These are phyloP conservation scores for Selaginella moellendorffii DNA, from an alignment of 75 land plant genomes.

Conservation along the genomic window DNA sequence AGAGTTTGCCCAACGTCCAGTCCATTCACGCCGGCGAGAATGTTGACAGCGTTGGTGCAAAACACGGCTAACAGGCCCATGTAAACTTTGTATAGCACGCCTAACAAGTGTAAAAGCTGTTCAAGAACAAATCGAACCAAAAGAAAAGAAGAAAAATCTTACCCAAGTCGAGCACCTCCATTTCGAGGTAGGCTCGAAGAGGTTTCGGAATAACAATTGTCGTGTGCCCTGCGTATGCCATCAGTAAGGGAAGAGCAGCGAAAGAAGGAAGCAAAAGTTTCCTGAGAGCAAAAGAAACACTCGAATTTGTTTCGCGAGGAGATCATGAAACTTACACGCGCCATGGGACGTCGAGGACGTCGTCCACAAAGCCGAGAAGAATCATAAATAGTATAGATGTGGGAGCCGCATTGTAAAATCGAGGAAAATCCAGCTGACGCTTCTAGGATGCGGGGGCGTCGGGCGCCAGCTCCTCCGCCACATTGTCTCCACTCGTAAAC, in stretches of 20 bases:
- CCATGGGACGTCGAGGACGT: conserved; percentile 95
- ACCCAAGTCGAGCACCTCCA: conserved; percentile 57
- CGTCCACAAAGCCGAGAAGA: conserved; percentile 88
- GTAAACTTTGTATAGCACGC: conserved; percentile 78
- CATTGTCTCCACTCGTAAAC: no score
- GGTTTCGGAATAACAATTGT: conserved; percentile 87
- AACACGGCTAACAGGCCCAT: conserved; percentile 88
- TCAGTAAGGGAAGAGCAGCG: conserved; percentile 87
- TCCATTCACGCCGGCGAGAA: conserved; percentile 94
- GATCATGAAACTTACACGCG: conserved; percentile 55
- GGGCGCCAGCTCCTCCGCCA: no score
- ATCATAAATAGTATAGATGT: conserved; percentile 87
- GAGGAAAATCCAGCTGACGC: no score
- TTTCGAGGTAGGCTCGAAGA: conserved; percentile 51
- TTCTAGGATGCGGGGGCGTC: no score
- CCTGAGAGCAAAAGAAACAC: conserved; percentile 33
- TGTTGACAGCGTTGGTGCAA: conserved; percentile 89
- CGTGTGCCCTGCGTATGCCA: conserved; percentile 97
- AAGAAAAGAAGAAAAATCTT: not conserved
- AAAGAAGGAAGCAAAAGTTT: conserved; percentile 76
- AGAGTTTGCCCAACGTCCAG: conserved; percentile 94
- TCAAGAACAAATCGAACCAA: conserved; percentile 2
- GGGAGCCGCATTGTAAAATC: conserved; percentile 87
- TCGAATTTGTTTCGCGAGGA: no score
- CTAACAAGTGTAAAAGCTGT: conserved; percentile 22